Percentiles rank a stretch among this genome's conserved stretches.
These are phyloP conservation scores for Digitaria exilis DNA, from an alignment of 202 grass and related monocot genomes.

Conservation along the genomic window DNA sequence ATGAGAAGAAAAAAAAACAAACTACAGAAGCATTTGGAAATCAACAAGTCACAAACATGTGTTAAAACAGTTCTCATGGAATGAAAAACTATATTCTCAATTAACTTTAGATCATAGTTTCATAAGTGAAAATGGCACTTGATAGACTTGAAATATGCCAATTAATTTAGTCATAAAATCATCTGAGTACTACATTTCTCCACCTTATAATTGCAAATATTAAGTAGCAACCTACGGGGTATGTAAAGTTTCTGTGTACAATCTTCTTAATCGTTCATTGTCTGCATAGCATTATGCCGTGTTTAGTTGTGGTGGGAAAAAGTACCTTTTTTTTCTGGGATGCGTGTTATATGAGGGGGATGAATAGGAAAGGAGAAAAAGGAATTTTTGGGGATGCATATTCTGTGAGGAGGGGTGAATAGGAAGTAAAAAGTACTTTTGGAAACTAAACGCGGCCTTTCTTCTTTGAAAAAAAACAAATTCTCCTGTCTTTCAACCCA, in stretches of 20 bases:
- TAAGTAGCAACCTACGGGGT: constrained; percentile 64
- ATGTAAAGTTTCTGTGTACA: constrained; percentile 76
- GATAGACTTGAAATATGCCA: neutral
- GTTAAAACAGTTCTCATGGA: constrained; percentile 10
- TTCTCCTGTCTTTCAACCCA: neutral
- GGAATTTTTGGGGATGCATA: too few relatives aligned
- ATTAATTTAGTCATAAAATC: constrained; percentile 5
- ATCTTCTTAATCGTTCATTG: constrained; percentile 68
- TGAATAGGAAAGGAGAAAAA: too few relatives aligned
- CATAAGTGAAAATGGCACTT: constrained; percentile 18
- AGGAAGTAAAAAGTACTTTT: too few relatives aligned
- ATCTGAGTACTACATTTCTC: constrained; percentile 2
- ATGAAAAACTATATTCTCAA: too few relatives aligned
- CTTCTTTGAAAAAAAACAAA: neutral
- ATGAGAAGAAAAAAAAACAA: too few relatives aligned
- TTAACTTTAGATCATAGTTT: neutral
- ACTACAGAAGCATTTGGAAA: neutral
- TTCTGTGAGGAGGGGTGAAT: too few relatives aligned
- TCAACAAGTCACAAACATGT: neutral
- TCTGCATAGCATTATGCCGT: constrained; percentile 55
- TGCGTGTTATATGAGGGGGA: too few relatives aligned
- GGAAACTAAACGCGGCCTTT: too few relatives aligned
- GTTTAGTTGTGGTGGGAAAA: too few relatives aligned
- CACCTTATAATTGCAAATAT: neutral
- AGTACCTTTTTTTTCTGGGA: too few relatives aligned